Evolutionary conservation across 1,139 yeast genomes (phyloP).

Genomic region (Candida anutae): DNA sequence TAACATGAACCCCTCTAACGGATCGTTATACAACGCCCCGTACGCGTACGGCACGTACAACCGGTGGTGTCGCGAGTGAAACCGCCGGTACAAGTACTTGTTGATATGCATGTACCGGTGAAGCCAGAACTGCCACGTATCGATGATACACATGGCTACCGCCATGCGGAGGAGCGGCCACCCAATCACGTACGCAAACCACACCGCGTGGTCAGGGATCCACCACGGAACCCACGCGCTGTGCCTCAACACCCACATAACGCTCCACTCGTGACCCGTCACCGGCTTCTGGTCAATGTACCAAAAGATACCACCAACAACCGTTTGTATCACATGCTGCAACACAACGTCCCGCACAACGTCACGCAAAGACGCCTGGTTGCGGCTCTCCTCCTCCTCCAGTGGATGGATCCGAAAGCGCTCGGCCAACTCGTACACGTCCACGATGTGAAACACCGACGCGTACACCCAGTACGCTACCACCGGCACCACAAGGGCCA

Average conservation of each 20-base stretch:
- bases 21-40: slow-evolving; percentile 93
- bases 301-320: slow-evolving; percentile 52
- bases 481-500: slow-evolving; percentile 70
- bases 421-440: slow-evolving; percentile 67
- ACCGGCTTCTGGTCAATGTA: slow-evolving; percentile 53
- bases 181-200: slow-evolving; percentile 50
- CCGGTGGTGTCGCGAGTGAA: slow-evolving; percentile 92
- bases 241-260: slow-evolving; percentile 60
- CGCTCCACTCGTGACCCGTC: slow-evolving; percentile 67
- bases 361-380: slow-evolving; percentile 60
- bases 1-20: slow-evolving; percentile 84
- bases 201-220: slow-evolving; percentile 39
- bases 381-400: slow-evolving; percentile 69
- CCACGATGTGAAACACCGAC: slow-evolving; percentile 64
- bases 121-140: slow-evolving; percentile 90
- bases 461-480: slow-evolving; percentile 80
- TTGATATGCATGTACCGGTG: slow-evolving; percentile 86
- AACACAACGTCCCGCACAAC: slow-evolving; percentile 75
- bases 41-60: slow-evolving; percentile 93
- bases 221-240: slow-evolving; percentile 20
- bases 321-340: slow-evolving; percentile 78
- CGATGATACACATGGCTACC: slow-evolving; percentile 67
- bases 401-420: slow-evolving; percentile 85
- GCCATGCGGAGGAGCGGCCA: slow-evolving; percentile 48
- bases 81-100: slow-evolving; percentile 62